Base-by-base conservation (phyloP, 2,329 filamentous ascomycete genomes). In the Diplodia intermedia region DNA sequence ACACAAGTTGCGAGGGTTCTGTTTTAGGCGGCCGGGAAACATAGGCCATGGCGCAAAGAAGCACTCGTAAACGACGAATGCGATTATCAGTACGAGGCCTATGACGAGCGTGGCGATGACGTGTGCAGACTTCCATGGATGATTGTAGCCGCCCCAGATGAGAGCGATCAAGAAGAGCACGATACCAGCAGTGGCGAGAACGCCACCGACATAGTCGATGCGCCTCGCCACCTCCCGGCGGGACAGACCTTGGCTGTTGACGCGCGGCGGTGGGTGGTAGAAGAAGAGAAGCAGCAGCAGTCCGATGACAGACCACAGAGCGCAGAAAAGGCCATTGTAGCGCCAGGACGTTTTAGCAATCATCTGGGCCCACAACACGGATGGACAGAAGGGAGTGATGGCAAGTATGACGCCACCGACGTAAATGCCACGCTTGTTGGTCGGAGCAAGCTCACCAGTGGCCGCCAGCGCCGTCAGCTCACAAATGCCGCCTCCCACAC, bases 391-490 rank as follows among this genome's bases (percentile, higher is more conserved):
- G 0, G 88, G 88, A 1, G 89, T 70, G 68, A 90, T 88, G 66
- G 85, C 88, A 72, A 89, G 83, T 55, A 89, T 84, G 15, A 91
- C 78, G 0, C 83, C 75, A 14, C 86, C 85, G 29, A 90, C 85
- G 73, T 90, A 90, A 73, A 84, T 84, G 36, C 87, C 89, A 57
- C 90, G 85, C 75, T 90, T 86, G 20, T 85, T 81, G 23, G 86
- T 86, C 1, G 90, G 89, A 0, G 88, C 90, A 69, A 91, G 82
- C 74, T 92, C 89, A 2, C 88, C 87, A 1, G 89, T 89, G 40
- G 85, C 89, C 33, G 89, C 88, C 9, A 92, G 80, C 4, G 89
- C 88, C 6, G 88, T 91, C 40, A 91, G 80, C 75, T 91, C 89
- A 71, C 88, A 89, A 69, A 91, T 84, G 15, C 89, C 89, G 12